Base-by-base conservation (phyloP, 2,329 filamentous ascomycete species). In the Diplodia sapinea region DNA sequence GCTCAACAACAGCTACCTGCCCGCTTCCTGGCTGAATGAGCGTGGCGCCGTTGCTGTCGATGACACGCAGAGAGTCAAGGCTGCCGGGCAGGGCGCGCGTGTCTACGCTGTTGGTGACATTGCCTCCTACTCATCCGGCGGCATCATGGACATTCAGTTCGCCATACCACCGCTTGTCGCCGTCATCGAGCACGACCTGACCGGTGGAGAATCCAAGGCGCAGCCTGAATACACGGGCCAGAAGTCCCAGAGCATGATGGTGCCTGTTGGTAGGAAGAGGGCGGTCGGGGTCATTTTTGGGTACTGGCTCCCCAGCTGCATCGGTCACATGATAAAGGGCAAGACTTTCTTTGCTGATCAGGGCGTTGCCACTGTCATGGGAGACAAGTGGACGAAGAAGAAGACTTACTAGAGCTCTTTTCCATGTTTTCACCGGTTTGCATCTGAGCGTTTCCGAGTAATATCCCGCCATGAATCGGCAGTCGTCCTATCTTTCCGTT, bases 21-120 rank as follows among this genome's bases (percentile, higher is more conserved):
- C 71, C n/a, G 23, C 33, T 13, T n/a, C 62, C 0, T 72, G 77
- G 62, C 72, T 74, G 31, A 73, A 75, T 68, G 66, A 59, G 4
- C 65, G 69, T 3, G 73, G 74, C 23, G 74, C 74, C 54, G 71
- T 78, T 40, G 59, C 54, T 6, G 75, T 71, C 7, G 69, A 74
- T 54, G 65, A 69, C 13, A 40, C 43, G 1, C 59, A 36, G 15
- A 50, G 59, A 17, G 50, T 71, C 65, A 26, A 70, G 74, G 69
- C 74, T 38, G 59, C 59, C 7, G 59, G 40, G 3, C 2, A 43
- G 15, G 72, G 49, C 4, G 26, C 26, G 2, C 66, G 75, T 17
- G 72, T 78, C 56, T 79, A 78, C 69, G 74, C 73, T 49, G 64
- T 79, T 23, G 78, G 77, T 23, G 76, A 79, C 69, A 74, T 76